A percentile compares a stretch with the other conserved stretches of the same genome.
These are phyloP conservation scores for Penicillium rolfsii DNA, from an alignment of 2,329 filamentous ascomycete genomes.

Conservation along the genomic window DNA sequence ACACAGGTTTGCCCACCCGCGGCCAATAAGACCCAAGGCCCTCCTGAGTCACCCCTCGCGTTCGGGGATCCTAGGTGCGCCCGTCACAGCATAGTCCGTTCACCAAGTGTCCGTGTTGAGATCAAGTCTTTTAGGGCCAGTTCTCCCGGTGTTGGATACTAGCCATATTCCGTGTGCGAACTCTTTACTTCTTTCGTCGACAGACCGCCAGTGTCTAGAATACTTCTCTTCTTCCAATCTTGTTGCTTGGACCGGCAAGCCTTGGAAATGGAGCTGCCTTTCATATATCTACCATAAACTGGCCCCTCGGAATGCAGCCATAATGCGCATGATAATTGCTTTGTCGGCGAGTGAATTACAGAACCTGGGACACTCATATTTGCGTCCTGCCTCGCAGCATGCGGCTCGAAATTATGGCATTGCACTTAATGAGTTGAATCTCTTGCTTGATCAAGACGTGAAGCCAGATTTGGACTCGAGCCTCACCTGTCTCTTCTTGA, in stretches of 20 bases:
- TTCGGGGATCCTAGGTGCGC: conserved; percentile 1
- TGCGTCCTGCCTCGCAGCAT: conserved; percentile 1
- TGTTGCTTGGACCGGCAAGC: neutral
- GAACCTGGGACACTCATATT: conserved; percentile 1
- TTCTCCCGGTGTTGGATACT: conserved; percentile 1
- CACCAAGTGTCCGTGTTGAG: neutral
- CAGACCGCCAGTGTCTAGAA: conserved; percentile 2
- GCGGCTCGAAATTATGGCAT: conserved; percentile 1
- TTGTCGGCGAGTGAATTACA: conserved; percentile 1
- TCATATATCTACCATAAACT: conserved; percentile 2
- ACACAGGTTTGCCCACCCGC: too few species aligned
- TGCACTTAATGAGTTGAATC: conserved; percentile 1
- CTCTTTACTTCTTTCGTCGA: conserved; percentile 1
- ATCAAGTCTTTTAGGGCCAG: conserved; percentile 1
- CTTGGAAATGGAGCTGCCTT: conserved; percentile 1
- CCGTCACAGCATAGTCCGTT: neutral
- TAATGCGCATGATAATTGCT: conserved; percentile 1
- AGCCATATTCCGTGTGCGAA: conserved; percentile 2
- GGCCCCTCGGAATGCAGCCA: neutral
- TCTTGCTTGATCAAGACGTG: neutral
- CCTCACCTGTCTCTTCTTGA: too few species aligned
- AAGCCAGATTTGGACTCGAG: neutral
- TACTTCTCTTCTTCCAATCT: conserved; percentile 1
- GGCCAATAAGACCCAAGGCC: neutral
- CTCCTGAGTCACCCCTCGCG: neutral